These are phyloP conservation scores for Nematodospora valgi DNA, from an alignment of 805 yeast genomes.

Conservation along the genomic window DNA sequence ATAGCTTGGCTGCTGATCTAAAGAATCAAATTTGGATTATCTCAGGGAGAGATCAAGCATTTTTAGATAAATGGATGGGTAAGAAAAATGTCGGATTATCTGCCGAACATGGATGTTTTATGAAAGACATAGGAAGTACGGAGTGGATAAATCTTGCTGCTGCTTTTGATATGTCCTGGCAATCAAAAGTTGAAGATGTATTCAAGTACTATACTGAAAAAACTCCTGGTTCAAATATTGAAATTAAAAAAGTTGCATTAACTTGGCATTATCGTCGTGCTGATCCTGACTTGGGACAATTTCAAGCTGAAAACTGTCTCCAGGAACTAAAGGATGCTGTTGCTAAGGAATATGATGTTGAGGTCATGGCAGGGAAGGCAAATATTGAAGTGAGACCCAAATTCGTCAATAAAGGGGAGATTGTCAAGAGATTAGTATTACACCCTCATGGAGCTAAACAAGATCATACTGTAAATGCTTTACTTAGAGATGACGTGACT, in stretches of 20 bases:
- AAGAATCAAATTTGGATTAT: slow-evolving; percentile 90
- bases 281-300: slow-evolving; percentile 90
- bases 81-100: slow-evolving; percentile 70
- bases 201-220: slow-evolving; percentile 75
- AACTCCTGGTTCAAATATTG: slow-evolving; percentile 88
- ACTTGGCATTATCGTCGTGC: slow-evolving; percentile 98
- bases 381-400: slow-evolving; percentile 96
- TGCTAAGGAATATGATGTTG: slow-evolving; percentile 70
- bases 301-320: slow-evolving; percentile 69
- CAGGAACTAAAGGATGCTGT: slow-evolving; percentile 60
- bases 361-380: slow-evolving; percentile 96
- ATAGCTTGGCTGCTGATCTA: slow-evolving; percentile 66
- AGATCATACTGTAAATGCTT: slow-evolving; percentile 20
- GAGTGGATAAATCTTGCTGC: slow-evolving; percentile 86
- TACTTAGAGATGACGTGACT: slow-evolving; percentile 24
- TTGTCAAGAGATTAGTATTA: slow-evolving; percentile 74
- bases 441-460: slow-evolving; percentile 59
- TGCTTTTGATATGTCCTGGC: slow-evolving; percentile 91
- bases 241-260: slow-evolving; percentile 85
- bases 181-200: slow-evolving; percentile 68
- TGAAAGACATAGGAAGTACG: slow-evolving; percentile 63
- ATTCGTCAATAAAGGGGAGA: slow-evolving; percentile 95
- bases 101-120: slow-evolving; percentile 97
- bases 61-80: slow-evolving; percentile 88
- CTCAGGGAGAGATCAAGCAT: slow-evolving; percentile 90